A percentile compares a stretch with the other conserved stretches of the same genome.
phyloP scores from a whole-genome alignment of 345 rosid genomes.

The Gossypium mustelinum region DNA sequence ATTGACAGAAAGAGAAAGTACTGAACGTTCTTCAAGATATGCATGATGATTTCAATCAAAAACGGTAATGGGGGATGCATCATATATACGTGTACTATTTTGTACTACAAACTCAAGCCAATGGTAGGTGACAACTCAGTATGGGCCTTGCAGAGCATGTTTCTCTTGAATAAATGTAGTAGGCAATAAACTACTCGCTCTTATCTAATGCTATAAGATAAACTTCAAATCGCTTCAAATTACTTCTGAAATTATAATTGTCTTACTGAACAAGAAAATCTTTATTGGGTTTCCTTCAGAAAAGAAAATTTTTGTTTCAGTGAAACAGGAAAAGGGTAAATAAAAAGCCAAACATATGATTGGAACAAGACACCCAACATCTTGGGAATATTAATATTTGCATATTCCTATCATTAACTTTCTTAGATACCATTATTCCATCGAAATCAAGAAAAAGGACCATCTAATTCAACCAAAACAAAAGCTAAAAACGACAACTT shows the following conservation, averaged over 20 bases:
- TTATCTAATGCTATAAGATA: not conserved
- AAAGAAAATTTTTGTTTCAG: not conserved
- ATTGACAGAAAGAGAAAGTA: slow-evolving; percentile 27
- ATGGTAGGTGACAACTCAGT: slow-evolving; percentile 23
- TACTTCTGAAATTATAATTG: no score
- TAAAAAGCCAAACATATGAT: not conserved
- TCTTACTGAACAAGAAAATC: slow-evolving; percentile 4
- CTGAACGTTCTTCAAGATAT: slow-evolving; percentile 18
- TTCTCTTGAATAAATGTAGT: slow-evolving; percentile 9
- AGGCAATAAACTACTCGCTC: not conserved
- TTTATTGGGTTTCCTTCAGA: not conserved
- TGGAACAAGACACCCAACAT: not conserved
- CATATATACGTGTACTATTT: slow-evolving; percentile 19
- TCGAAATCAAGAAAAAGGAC: not conserved
- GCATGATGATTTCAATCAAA: slow-evolving; percentile 10
- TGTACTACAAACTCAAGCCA: slow-evolving; percentile 27
- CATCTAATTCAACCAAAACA: not conserved
- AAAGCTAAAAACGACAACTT: not conserved
- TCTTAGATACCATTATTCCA: not conserved
- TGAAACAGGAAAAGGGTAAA: not conserved
- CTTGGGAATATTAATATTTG: not conserved
- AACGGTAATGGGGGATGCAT: slow-evolving; percentile 22
- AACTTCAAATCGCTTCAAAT: not conserved
- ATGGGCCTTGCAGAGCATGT: slow-evolving; percentile 26
- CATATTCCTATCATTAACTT: not conserved